These are phyloP conservation scores for Boletus sp. DNA, from an alignment of 1,284 basidiomycete species.

Conservation along the genomic window DNA sequence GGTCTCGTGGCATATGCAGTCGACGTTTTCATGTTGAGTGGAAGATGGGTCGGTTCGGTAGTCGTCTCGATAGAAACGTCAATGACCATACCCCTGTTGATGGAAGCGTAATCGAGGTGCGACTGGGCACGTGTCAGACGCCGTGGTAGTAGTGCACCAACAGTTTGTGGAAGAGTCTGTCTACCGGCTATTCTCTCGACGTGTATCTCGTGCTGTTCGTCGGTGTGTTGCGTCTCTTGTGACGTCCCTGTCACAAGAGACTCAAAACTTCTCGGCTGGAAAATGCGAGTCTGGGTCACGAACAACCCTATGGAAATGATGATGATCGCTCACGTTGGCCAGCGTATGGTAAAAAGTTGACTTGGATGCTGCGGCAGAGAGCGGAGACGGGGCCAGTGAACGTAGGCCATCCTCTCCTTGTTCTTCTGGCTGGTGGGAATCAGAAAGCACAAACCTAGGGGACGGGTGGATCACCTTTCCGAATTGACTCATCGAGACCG, in stretches of 20 bases:
- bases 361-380: conserved; percentile 39
- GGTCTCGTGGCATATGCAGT: conserved; percentile 38
- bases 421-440: conserved; percentile 20
- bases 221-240: conserved; percentile 36
- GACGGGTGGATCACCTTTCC: conserved; percentile 43
- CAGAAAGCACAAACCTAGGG: conserved; percentile 1
- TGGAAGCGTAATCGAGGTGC: conserved; percentile 37
- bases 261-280: conserved; percentile 45
- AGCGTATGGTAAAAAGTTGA: conserved; percentile 51
- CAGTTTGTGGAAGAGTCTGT: conserved; percentile 46
- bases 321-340: conserved; percentile 37
- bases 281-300: conserved; percentile 12
- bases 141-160: conserved; percentile 49
- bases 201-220: conserved; percentile 53
- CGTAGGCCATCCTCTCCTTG: conserved; percentile 19
- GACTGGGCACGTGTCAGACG: conserved; percentile 50
- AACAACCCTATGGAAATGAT: conserved; percentile 3
- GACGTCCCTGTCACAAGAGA: conserved; percentile 48
- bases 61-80: conserved; percentile 59
- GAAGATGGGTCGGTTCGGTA: conserved; percentile 39
- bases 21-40: conserved; percentile 27
- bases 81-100: conserved; percentile 40
- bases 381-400: conserved; percentile 30
- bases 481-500: conserved; percentile 51
- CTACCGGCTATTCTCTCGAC: conserved; percentile 52